phyloP scores from a whole-genome alignment of 768 basidiomycete genomes.

The Leccinum imitatum region DNA sequence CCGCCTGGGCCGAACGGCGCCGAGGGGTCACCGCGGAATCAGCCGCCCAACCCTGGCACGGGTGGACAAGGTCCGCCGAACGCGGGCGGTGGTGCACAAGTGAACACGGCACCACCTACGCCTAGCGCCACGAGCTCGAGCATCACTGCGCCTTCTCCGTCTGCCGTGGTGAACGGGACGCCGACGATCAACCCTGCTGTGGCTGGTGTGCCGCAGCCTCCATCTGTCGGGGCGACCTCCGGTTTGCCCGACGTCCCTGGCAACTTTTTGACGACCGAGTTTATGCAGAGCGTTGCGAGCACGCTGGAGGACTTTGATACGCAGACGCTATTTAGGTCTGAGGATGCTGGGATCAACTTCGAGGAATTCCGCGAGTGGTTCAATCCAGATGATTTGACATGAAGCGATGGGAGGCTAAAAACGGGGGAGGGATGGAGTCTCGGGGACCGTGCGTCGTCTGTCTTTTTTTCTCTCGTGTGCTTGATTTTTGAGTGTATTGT shows the following conservation, averaged over 20 bases:
- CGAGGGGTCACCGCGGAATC: conserved; percentile 47
- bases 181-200: conserved; percentile 29
- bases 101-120: conserved; percentile 38
- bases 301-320: conserved; percentile 41
- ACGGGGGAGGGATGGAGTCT: background rate
- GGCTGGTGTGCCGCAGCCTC: conserved; percentile 3
- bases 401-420: conserved; percentile 15
- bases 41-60: conserved; percentile 28
- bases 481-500: conserved; percentile 2
- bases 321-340: conserved; percentile 40
- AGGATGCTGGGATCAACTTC: conserved; percentile 54
- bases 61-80: conserved; percentile 26
- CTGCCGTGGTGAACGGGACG: conserved; percentile 34
- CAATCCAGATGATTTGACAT: conserved; percentile 47
- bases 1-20: conserved; percentile 29
- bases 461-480: conserved; percentile 7
- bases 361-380: conserved; percentile 79
- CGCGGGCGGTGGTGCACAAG: conserved; percentile 20
- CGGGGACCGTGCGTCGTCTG: conserved; percentile 12
- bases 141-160: conserved; percentile 40
- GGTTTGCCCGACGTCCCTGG: conserved; percentile 27
- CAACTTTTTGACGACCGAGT: conserved; percentile 36
- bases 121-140: conserved; percentile 34
- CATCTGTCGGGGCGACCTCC: conserved; percentile 11
- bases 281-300: conserved; percentile 44